A percentile compares a stretch with the other conserved stretches of the same genome.
Evolutionary conservation across 306 rosid species (phyloP).

Genomic region (Prunus kanzakura): DNA sequence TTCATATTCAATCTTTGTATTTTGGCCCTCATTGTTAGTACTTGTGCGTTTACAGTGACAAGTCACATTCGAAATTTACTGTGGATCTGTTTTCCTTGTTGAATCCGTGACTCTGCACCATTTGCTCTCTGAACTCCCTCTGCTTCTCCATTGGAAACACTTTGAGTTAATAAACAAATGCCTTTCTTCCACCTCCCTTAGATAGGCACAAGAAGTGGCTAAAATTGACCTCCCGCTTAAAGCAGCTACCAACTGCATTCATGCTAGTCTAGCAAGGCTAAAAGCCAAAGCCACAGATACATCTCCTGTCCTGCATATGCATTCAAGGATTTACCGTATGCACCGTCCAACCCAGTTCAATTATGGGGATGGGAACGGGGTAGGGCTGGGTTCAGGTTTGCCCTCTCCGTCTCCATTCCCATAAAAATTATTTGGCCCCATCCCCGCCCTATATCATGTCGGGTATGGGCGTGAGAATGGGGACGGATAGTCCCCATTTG

Average conservation of each 20-base stretch:
- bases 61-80: neutral
- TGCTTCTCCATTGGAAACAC: neutral
- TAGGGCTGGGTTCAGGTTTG: no score
- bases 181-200: neutral
- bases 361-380: no score
- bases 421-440: no score
- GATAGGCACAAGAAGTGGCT: neutral
- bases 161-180: neutral
- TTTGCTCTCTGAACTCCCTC: no score
- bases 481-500: no score
- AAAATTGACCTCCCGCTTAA: neutral
- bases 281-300: neutral
- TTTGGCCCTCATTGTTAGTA: neutral
- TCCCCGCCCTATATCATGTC: no score
- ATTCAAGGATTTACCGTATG: no score
- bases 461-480: no score
- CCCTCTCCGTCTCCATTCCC: no score
- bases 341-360: neutral
- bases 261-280: neutral
- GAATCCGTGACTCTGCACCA: neutral
- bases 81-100: neutral
- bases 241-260: neutral
- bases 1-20: neutral
- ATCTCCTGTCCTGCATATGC: no score
- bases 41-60: slow-evolving; percentile 2